Conservation (phyloP, 1,284 basidiomycete genomes). For the Taiwanofungus camphoratus region DNA sequence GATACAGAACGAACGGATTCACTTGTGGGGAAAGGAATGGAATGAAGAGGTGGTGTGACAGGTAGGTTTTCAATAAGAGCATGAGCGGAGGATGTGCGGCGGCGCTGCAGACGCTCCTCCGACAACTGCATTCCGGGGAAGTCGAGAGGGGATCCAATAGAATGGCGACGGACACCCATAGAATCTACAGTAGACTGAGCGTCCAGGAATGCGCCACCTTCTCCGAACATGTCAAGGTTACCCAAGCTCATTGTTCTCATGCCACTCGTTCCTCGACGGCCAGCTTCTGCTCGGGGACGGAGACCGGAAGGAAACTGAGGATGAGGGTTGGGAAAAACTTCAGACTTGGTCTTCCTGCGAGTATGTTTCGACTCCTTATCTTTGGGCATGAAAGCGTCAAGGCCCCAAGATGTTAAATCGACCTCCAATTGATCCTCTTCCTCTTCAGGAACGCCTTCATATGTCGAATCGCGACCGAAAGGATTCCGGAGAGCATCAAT, state of each 20-base stretch:
- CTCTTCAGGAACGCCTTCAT: slow-evolving; percentile 40
- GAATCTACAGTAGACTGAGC: slow-evolving; percentile 24
- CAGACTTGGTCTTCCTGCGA: slow-evolving; percentile 42
- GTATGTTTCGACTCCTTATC: slow-evolving; percentile 26
- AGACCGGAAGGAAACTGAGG: slow-evolving; percentile 10
- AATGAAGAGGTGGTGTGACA: slow-evolving; percentile 38
- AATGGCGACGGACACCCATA: slow-evolving; percentile 33
- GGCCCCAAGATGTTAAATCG: slow-evolving; percentile 77
- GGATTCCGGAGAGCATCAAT: slow-evolving; percentile 64
- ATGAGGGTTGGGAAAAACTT: slow-evolving; percentile 46
- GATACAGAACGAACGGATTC: slow-evolving; percentile 49
- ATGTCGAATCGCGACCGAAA: slow-evolving; percentile 57
- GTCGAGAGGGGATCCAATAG: slow-evolving; percentile 53
- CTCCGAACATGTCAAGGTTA: slow-evolving; percentile 47
- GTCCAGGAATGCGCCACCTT: slow-evolving; percentile 40
- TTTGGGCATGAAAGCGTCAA: slow-evolving; percentile 69
- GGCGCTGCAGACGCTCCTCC: slow-evolving; percentile 33
- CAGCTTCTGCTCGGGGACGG: slow-evolving; percentile 11
- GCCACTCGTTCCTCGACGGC: slow-evolving; percentile 14
- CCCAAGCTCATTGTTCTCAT: slow-evolving; percentile 61
- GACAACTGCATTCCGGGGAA: slow-evolving; percentile 24
- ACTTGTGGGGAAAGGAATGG: slow-evolving; percentile 57
- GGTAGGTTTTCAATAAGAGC: slow-evolving; percentile 41
- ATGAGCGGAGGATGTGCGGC: slow-evolving; percentile 42
- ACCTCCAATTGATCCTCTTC: slow-evolving; percentile 59